Evolutionary conservation across 177 flowering plant species (phyloP).

Genomic region (Vitis hybrid): DNA sequence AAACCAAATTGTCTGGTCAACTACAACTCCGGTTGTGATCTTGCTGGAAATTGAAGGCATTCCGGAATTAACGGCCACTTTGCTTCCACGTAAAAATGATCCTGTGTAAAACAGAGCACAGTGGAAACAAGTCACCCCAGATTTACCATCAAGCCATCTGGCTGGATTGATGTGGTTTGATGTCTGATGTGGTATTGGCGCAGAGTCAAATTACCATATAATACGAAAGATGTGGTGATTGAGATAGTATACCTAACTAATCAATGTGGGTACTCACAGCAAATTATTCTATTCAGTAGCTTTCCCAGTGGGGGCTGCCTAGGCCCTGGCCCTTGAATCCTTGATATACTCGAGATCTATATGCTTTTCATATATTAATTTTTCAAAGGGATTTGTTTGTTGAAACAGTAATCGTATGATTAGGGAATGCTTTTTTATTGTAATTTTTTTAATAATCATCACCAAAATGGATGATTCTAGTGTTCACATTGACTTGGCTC

Average conservation of each 20-base stretch:
- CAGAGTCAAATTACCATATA: neutral
- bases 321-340: neutral
- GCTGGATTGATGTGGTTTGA: neutral
- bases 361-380: no score
- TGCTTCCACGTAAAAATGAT: slow-evolving; percentile 1
- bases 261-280: slow-evolving; percentile 31
- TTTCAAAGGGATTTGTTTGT: no score
- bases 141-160: neutral
- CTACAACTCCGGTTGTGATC: slow-evolving; percentile 31
- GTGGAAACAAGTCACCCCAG: neutral
- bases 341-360: neutral
- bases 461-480: no score
- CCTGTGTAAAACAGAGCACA: neutral
- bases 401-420: no score
- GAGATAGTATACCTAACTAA: slow-evolving; percentile 34
- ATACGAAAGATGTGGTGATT: slow-evolving; percentile 17
- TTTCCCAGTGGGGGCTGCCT: neutral
- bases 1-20: slow-evolving; percentile 34
- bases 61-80: slow-evolving; percentile 30
- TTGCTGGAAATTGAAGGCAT: slow-evolving; percentile 33
- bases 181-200: neutral
- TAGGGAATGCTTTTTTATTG: no score
- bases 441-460: no score
- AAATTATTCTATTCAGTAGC: slow-evolving; percentile 15
- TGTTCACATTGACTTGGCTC: no score